Evolutionary conservation across 768 basidiomycete species (phyloP).

Genomic region (Epithele typhae): DNA sequence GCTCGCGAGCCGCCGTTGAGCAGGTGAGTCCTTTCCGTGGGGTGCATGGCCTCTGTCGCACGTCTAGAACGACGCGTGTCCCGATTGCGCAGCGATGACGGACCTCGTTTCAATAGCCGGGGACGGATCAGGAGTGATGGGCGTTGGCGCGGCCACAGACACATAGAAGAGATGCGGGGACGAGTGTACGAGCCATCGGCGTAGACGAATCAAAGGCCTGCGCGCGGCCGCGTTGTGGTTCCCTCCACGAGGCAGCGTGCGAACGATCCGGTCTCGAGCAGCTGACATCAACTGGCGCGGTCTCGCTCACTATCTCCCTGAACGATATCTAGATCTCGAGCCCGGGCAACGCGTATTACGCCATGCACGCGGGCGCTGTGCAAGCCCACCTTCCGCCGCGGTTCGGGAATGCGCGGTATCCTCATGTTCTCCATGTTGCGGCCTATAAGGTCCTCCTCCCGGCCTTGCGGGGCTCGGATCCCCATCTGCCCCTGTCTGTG

Average conservation of each 20-base stretch:
- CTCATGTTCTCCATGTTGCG: constrained; percentile 12
- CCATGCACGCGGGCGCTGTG: constrained; percentile 6
- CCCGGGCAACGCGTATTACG: neutral
- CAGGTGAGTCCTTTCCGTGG: constrained; percentile 7
- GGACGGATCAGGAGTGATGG: constrained; percentile 8
- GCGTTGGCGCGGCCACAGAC: constrained; percentile 2
- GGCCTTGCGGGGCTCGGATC: neutral
- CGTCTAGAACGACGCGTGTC: constrained; percentile 2
- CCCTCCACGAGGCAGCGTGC: neutral
- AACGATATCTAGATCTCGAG: constrained; percentile 3
- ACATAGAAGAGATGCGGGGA: constrained; percentile 1
- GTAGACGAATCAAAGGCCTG: constrained; percentile 9
- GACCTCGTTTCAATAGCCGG: constrained; percentile 2
- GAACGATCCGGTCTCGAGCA: constrained; percentile 5
- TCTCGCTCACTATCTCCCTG: constrained; percentile 1
- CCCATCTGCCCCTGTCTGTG: constrained; percentile 3
- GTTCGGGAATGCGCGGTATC: constrained; percentile 12
- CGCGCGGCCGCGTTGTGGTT: constrained; percentile 5
- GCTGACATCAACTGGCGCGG: constrained; percentile 1
- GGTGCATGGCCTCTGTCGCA: neutral
- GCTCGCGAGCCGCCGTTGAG: neutral
- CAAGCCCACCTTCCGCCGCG: constrained; percentile 10
- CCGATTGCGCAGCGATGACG: constrained; percentile 10
- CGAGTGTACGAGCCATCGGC: constrained; percentile 1
- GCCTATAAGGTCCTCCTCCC: constrained; percentile 11